Evolutionary conservation across 78 protist species (phyloP), one percentile per base, ranked within the genome.

Genomic region (Dictyostelium capitatum): DNA sequence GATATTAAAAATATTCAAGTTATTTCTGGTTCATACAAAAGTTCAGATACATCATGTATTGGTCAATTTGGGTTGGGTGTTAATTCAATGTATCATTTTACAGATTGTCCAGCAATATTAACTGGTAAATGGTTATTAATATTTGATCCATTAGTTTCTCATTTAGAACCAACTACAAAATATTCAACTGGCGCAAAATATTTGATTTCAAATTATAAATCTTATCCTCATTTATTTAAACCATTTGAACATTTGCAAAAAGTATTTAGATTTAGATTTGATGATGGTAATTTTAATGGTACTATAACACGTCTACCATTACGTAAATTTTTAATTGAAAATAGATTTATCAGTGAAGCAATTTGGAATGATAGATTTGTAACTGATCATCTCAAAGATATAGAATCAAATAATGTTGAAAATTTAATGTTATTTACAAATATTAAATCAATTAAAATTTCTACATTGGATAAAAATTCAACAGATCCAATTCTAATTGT

Each of bases 41-140:
- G 43, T 17, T 47, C 7, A 20, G 91, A 89, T 23, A 7, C 6
- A 20, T 12, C 30, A 0, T 53, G 28, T 17, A 90, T 89, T 59
- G 97, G 97, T 41, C 91, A 65, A 11, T 83, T 80, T 81, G 96
- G 96, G 9, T 65, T 82, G 11, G 97, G 97, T 37, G 83, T 95
- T 80, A 90, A 90, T 57, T 78, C 94, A 20, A 83, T 82, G 30
- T 95, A 83, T 77, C 59, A 84, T 62, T 37, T 95, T 30, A 95
- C 94, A 25, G 85, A 95, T 53, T 41, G 81, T 3, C 95, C 95
- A 23, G 64, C 81, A 2, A 41, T 90, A 0, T 50, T 78, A 28
- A 90, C 89, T 10, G 46, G 70, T 54, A 47, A 82, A 57, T 70
- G 54, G 14, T 32, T 90, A 14, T 67, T 43, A 12, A 19, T 90